These are phyloP conservation scores for Sclerotiophoma versabilis DNA, from an alignment of 2,329 filamentous ascomycete genomes.

Conservation along the genomic window DNA sequence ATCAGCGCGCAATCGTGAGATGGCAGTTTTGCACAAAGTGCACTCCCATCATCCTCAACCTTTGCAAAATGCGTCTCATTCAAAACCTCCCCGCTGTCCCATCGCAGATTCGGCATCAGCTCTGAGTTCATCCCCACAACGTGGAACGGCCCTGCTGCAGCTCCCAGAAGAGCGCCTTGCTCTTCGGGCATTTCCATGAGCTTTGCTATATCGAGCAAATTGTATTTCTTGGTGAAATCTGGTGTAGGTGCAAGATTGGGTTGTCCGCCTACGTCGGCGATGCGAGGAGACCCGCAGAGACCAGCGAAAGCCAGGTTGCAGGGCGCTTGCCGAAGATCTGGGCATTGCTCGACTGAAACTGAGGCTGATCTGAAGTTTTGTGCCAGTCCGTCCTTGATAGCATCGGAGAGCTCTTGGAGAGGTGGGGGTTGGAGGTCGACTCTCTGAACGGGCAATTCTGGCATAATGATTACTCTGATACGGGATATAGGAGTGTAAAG, in stretches of 20 bases:
- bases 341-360: conserved; percentile 36
- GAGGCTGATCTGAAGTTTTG: conserved; percentile 5
- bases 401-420: conserved; percentile 5
- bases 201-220: conserved; percentile 14
- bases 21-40: conserved; percentile 12
- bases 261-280: conserved; percentile 57
- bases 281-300: conserved; percentile 49
- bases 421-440: conserved; percentile 1
- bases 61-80: conserved; percentile 20
- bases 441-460: background rate
- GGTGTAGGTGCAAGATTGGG: conserved; percentile 32
- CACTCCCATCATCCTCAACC: conserved; percentile 13
- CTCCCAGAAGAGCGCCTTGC: conserved; percentile 23
- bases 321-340: conserved; percentile 50
- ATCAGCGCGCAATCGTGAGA: conserved; percentile 25
- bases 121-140: conserved; percentile 24
- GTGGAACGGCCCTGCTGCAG: conserved; percentile 26
- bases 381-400: background rate
- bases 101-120: conserved; percentile 22
- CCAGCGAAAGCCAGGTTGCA: conserved; percentile 52
- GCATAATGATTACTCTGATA: conserved; percentile 7
- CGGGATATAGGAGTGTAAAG: background rate
- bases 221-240: conserved; percentile 15
- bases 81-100: conserved; percentile 1
- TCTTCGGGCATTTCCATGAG: conserved; percentile 23